phyloP scores from a whole-genome alignment of 2,329 filamentous ascomycete genomes.

The Rhynchosporium secalis region DNA sequence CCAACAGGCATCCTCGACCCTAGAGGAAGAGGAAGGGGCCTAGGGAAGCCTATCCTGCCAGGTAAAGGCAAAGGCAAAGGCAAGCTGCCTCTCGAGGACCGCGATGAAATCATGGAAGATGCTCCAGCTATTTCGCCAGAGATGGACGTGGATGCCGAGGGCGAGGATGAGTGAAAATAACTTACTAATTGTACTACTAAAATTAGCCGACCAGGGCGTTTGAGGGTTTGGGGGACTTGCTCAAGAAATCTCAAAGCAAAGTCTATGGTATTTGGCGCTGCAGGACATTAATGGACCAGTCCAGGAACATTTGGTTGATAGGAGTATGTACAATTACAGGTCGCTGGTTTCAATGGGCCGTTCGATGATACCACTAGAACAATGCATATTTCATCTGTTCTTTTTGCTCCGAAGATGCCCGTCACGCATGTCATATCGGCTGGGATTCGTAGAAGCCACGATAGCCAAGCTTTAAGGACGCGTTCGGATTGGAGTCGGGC shows the following conservation, averaged over 20 bases:
- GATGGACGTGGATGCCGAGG: slow-evolving; percentile 34
- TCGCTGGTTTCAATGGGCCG: slow-evolving; percentile 3
- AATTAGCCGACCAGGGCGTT: slow-evolving; percentile 18
- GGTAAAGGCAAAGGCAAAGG: slow-evolving; percentile 29
- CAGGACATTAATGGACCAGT: neutral
- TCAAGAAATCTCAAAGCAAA: neutral
- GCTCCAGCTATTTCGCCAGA: slow-evolving; percentile 22
- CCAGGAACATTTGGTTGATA: neutral
- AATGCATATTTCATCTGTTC: slow-evolving; percentile 16
- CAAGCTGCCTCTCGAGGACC: slow-evolving; percentile 23
- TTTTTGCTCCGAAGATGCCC: neutral
- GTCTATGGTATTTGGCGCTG: slow-evolving; percentile 8
- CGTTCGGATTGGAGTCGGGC: neutral
- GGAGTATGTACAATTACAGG: slow-evolving; percentile 13
- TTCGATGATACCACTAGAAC: slow-evolving; percentile 19
- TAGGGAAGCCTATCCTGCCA: slow-evolving; percentile 17
- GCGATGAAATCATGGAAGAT: slow-evolving; percentile 41
- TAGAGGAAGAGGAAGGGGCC: slow-evolving; percentile 20
- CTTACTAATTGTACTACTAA: slow-evolving; percentile 8
- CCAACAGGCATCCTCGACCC: slow-evolving; percentile 26
- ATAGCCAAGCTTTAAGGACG: neutral
- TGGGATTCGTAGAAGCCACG: neutral
- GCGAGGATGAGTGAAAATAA: slow-evolving; percentile 21
- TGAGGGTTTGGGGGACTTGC: slow-evolving; percentile 2
- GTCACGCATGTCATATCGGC: neutral